Evolutionary conservation across 768 basidiomycete species (phyloP).

Genomic region (Boletus insuetus): DNA sequence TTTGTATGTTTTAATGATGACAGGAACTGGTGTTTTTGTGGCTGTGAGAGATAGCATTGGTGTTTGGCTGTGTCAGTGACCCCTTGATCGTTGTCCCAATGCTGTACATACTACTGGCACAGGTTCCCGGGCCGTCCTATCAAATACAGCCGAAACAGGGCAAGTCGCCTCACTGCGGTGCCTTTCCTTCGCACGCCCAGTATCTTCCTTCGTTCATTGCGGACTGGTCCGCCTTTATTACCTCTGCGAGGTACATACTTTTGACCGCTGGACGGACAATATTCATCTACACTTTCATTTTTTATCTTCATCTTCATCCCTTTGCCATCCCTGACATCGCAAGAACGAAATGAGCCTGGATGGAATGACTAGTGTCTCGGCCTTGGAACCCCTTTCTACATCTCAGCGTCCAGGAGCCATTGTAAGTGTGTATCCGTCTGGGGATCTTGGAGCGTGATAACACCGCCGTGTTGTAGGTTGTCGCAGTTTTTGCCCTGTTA

Average conservation of each 20-base stretch:
- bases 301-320: constrained; percentile 3
- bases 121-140: constrained; percentile 6
- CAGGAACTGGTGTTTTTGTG: not conserved
- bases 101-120: not conserved
- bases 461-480: constrained; percentile 28
- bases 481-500: constrained; percentile 52
- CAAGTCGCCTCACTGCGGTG: not conserved
- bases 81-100: constrained; percentile 20
- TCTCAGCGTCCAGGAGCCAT: constrained; percentile 13
- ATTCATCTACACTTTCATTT: constrained; percentile 3
- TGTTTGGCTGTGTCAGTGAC: constrained; percentile 2
- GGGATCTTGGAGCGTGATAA: not conserved
- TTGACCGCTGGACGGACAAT: constrained; percentile 24
- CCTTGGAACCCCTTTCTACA: constrained; percentile 11
- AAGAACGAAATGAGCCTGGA: constrained; percentile 1
- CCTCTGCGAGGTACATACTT: constrained; percentile 29
- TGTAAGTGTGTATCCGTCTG: constrained; percentile 15
- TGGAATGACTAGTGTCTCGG: not conserved
- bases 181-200: constrained; percentile 17
- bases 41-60: not conserved
- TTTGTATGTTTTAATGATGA: too few relatives aligned
- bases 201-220: constrained; percentile 25
- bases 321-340: not conserved
- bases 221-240: constrained; percentile 32
- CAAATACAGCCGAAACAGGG: not conserved